These are phyloP conservation scores for Pseudocercospora eumusae DNA, from an alignment of 2,329 filamentous ascomycete species.

Conservation along the genomic window DNA sequence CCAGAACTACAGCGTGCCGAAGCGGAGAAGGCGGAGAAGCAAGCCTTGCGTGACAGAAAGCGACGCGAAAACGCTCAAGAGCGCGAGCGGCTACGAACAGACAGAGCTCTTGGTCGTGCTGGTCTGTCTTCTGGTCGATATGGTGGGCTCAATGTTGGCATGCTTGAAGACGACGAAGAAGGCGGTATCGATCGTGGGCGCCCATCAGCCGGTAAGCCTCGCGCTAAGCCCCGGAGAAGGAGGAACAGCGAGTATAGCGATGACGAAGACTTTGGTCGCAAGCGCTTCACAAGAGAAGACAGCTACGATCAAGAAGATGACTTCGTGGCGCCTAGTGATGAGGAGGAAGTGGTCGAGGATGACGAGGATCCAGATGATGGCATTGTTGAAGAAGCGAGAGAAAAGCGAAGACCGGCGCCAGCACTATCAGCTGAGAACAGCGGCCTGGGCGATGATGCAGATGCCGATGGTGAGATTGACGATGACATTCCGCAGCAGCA, in stretches of 20 bases:
- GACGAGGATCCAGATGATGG: slow-evolving; percentile 54
- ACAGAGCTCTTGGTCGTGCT: slow-evolving; percentile 52
- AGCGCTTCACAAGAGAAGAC: slow-evolving; percentile 64
- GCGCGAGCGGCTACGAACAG: slow-evolving; percentile 61
- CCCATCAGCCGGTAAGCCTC: slow-evolving; percentile 30
- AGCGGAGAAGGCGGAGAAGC: slow-evolving; percentile 73
- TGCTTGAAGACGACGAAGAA: slow-evolving; percentile 65
- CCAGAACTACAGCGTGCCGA: slow-evolving; percentile 73
- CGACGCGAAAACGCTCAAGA: slow-evolving; percentile 68
- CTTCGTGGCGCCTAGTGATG: slow-evolving; percentile 74
- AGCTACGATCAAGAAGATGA: slow-evolving; percentile 80
- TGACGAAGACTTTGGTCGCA: slow-evolving; percentile 74
- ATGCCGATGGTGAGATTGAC: slow-evolving; percentile 40
- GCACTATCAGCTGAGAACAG: slow-evolving; percentile 15
- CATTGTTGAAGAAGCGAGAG: slow-evolving; percentile 41
- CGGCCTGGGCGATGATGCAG: slow-evolving; percentile 39
- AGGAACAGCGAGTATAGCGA: slow-evolving; percentile 60
- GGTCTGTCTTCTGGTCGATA: slow-evolving; percentile 49
- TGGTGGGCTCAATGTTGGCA: slow-evolving; percentile 65
- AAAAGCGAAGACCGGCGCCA: slow-evolving; percentile 34
- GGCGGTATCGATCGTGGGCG: slow-evolving; percentile 35
- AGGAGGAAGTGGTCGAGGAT: slow-evolving; percentile 64
- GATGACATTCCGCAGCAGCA: slow-evolving; percentile 37
- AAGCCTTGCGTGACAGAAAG: slow-evolving; percentile 61
- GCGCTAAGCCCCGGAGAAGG: slow-evolving; percentile 42